Evolutionary conservation across 805 yeast species (phyloP).

Genomic region (Candida quercuum): DNA sequence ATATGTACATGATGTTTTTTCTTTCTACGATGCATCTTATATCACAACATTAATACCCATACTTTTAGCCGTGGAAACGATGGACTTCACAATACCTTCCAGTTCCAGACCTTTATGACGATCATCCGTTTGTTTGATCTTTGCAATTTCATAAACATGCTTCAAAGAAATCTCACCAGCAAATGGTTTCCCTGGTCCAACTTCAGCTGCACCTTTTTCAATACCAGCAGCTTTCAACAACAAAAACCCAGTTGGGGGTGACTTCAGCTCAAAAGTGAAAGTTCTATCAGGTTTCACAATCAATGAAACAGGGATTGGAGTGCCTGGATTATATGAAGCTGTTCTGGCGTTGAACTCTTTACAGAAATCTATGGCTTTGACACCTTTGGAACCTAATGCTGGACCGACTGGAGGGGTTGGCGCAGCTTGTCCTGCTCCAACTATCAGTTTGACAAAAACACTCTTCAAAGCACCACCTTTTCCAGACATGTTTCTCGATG

Average conservation of each 20-base stretch:
- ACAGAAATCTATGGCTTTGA: slow-evolving; percentile 96
- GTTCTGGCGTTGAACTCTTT: slow-evolving; percentile 98
- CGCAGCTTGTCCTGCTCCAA: slow-evolving; percentile 96
- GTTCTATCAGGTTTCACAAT: slow-evolving; percentile 90
- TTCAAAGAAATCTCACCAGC: slow-evolving; percentile 74
- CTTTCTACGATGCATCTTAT: slow-evolving; percentile 23
- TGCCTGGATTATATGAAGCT: slow-evolving; percentile 78
- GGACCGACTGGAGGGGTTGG: slow-evolving; percentile 99
- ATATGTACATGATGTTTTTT: slow-evolving; percentile 1
- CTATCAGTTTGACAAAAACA: slow-evolving; percentile 80
- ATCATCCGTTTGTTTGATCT: slow-evolving; percentile 83
- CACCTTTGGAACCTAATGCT: slow-evolving; percentile 97
- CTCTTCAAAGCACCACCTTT: slow-evolving; percentile 23
- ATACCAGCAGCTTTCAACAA: slow-evolving; percentile 76
- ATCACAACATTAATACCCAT: slow-evolving; percentile 82
- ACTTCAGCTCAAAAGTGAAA: slow-evolving; percentile 77
- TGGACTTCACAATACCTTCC: slow-evolving; percentile 73
- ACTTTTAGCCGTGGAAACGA: slow-evolving; percentile 83
- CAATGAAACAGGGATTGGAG: slow-evolving; percentile 82
- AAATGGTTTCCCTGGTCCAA: slow-evolving; percentile 45
- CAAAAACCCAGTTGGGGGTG: slow-evolving; percentile 90
- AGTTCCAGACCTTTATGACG: slow-evolving; percentile 67
- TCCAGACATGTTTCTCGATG: slow-evolving; percentile 16
- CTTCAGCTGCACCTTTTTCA: slow-evolving; percentile 68
- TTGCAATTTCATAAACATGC: slow-evolving; percentile 92